Conservation (phyloP, 1,284 basidiomycete species). For the Lignosus rhinocerotis region DNA sequence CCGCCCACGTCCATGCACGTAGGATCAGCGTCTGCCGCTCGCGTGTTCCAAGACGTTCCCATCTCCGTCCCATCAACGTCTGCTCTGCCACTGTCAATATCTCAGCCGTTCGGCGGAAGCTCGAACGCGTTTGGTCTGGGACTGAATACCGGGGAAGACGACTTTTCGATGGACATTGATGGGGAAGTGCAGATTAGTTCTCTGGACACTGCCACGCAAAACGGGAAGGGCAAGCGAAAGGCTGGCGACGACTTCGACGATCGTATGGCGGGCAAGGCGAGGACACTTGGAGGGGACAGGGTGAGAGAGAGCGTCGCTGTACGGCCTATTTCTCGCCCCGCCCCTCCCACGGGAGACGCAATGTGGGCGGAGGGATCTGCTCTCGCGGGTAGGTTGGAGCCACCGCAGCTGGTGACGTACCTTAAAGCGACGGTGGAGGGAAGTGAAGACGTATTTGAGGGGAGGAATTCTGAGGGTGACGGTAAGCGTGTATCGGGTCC, state of each 20-base stretch:
- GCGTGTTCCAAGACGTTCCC: constrained; percentile 26
- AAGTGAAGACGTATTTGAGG: constrained; percentile 73
- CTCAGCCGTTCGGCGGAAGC: constrained; percentile 20
- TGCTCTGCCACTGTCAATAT: constrained; percentile 12
- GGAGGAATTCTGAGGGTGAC: constrained; percentile 71
- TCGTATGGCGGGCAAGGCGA: constrained; percentile 44
- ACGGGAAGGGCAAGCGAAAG: constrained; percentile 50
- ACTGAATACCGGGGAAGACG: constrained; percentile 25
- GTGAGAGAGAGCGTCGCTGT: constrained; percentile 49
- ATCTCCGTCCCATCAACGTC: constrained; percentile 18
- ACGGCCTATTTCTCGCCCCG: constrained; percentile 47
- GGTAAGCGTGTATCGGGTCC: constrained; percentile 39
- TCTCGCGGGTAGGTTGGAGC: constrained; percentile 39
- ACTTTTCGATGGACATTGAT: constrained; percentile 38
- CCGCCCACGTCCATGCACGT: constrained; percentile 9
- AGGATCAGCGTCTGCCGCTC: constrained; percentile 7
- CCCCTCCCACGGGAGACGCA: constrained; percentile 7
- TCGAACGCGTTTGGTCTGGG: constrained; percentile 19
- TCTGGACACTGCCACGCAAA: constrained; percentile 36
- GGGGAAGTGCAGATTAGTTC: constrained; percentile 56
- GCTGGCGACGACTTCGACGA: constrained; percentile 48
- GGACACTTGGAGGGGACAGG: constrained; percentile 75
- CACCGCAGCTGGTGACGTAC: constrained; percentile 59
- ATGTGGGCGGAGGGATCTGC: constrained; percentile 24
- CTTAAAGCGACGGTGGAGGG: constrained; percentile 62